Base-by-base conservation (phyloP, 176 grass and related monocot genomes). In the Carex scoparia region DNA sequence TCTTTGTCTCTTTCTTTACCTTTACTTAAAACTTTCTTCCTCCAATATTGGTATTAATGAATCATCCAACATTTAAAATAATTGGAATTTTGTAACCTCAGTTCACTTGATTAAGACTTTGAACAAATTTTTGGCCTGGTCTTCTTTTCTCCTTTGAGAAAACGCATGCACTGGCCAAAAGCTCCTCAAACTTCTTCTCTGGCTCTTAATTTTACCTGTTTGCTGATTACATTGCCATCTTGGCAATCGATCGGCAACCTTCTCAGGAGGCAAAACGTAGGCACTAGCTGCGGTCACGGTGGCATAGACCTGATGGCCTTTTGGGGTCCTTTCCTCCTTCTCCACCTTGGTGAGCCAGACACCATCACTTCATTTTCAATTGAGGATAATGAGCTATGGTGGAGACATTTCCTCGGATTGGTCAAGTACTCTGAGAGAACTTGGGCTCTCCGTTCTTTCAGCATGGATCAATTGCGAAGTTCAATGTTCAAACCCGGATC, bases 281-380 rank as follows among this genome's bases (percentile, higher is more conserved):
- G 18, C n/a, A 11, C 68, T 14, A 2, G 27, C 75, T 0, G 61
- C 8, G 1, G 0, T 11, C 31, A 18, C 32, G 3, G 7, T 69
- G 60, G 12, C 2, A 2, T 18, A 76, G 56, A 69, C 16, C 10
- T 90, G 23, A n/a, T 65, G 32, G 54, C 85, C 55, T 81, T 89
- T 30, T 91, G 90, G 90, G 84, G 84, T 0, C 90, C 90, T 3
- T 88, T 91, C 65, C 84, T 91, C 15, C 40, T 91, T 37, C 84
- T 91, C 42, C 90, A 91, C 33, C 87, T 91, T 2, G 80, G 87
- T 1, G 90, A 87, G 2, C 90, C 81, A 10, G 90, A 91, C 49
- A 89, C 80, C 5, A 87, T 89, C 14, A 85, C 87, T 0, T 78
- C 90, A 4, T 91, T 81, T 55, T 88, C 87, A 18, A 77, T 87